Conservation (phyloP, 345 rosid species). For the Populus tremula region DNA sequence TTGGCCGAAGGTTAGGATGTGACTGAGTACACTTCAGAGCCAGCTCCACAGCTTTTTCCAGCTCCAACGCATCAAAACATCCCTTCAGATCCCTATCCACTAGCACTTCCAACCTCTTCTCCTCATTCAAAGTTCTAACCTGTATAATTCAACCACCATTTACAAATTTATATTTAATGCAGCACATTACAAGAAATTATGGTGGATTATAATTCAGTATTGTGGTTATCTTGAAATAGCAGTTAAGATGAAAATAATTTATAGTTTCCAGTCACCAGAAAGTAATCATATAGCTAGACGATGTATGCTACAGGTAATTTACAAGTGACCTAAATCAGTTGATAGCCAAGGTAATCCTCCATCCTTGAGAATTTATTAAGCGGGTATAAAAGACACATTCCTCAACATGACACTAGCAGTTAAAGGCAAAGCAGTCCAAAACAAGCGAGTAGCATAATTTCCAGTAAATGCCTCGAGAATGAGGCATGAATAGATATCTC, state of each 20-base stretch:
- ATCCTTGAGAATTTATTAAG: not conserved
- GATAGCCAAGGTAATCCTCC: not conserved
- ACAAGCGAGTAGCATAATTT: not conserved
- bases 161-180: not conserved
- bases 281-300: not conserved
- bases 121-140: constrained; percentile 77
- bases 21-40: constrained; percentile 77
- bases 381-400: not conserved
- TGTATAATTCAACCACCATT: constrained; percentile 25
- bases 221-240: not conserved
- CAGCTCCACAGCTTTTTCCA: constrained; percentile 66
- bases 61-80: constrained; percentile 55
- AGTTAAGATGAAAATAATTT: not conserved
- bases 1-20: constrained; percentile 66
- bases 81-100: constrained; percentile 79
- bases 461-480: not conserved
- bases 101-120: constrained; percentile 60
- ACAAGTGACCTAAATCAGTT: not conserved
- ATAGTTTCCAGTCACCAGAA: not conserved
- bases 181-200: not conserved
- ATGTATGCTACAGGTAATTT: not conserved
- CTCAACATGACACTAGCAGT: not conserved
- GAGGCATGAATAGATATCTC: not conserved
- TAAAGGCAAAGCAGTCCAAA: not conserved
- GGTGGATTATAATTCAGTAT: not conserved